These are phyloP conservation scores for barrel medic (Medicago truncatula) DNA, from an alignment of 306 rosid species.

Conservation along the genomic window DNA sequence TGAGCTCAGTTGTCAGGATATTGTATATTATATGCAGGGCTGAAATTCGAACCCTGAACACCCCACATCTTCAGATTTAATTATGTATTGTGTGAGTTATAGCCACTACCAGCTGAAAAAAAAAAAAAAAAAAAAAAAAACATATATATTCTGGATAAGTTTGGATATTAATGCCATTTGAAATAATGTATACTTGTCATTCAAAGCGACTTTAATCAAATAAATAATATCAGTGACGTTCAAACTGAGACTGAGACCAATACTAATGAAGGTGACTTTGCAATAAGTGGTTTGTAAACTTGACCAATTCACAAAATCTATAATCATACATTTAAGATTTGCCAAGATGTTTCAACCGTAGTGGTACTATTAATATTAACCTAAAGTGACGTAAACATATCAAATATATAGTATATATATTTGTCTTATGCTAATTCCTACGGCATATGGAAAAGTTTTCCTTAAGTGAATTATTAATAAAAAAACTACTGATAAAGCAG, in stretches of 20 bases:
- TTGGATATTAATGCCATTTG: not conserved
- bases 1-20: no score
- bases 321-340: not conserved
- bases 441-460: not conserved
- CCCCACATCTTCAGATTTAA: no score
- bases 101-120: no score
- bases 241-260: slow-evolving; percentile 22
- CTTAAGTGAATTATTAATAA: not conserved
- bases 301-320: not conserved
- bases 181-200: not conserved
- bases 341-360: slow-evolving; percentile 20
- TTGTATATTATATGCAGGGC: no score
- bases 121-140: not conserved
- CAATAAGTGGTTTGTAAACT: slow-evolving; percentile 14
- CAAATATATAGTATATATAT: not conserved
- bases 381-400: not conserved
- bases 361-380: slow-evolving; percentile 17
- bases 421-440: not conserved
- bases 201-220: not conserved
- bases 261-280: not conserved
- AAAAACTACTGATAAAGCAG: not conserved
- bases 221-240: slow-evolving; percentile 7
- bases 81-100: no score
- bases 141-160: not conserved
- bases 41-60: no score